Evolutionary conservation across 805 yeast genomes (phyloP), one percentile per base, ranked within the genome.

Genomic region (Metschnikowia lunata): DNA sequence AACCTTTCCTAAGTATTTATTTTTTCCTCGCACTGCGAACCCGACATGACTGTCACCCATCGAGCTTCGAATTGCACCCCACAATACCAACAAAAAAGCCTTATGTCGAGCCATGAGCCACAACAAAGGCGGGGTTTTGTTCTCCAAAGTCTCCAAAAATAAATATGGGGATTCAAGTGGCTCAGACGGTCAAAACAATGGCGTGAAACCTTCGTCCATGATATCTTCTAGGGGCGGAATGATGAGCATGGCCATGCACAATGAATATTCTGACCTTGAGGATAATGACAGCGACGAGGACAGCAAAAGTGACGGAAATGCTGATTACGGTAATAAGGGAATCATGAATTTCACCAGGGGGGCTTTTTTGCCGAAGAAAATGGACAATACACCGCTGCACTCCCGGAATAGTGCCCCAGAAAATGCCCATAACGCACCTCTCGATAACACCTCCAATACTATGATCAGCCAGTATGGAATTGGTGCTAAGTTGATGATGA

Each of bases 401-500:
- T 18, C 23, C 23, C 23, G 5, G 5, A 18, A 18, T 3, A 3
- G 5, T 18, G 23, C 23, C 23, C 23, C 23, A 5, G 5, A 18
- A 18, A 18, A 18, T 18, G 23, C 23, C 23, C 23, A 18, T 18
- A 18, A 18, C 23, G 23, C 23, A 18, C 23, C 23, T 18, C 23
- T 18, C 23, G 23, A 5, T 18, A 18, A 18, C 23, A 18, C 23
- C 23, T 5, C 23, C 23, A 37, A 38, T 28, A 27, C 47, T 6
- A 37, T 50, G 46, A 29, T 50, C 12, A 48, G 40, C 27, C 54
- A 50, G 39, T 89, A 90, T 58, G 98, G 98, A 7, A 79, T 88
- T 32, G 98, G 98, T 31, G 96, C 96, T 3, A 64, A 74, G 39
- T 66, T 91, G 40, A 62, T 91, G 66, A 72, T 79, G 48, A 76